Percentiles rank a stretch among this genome's conserved stretches.
Evolutionary conservation across 805 yeast species (phyloP).

Genomic region (Maudiozyma turicensis): DNA sequence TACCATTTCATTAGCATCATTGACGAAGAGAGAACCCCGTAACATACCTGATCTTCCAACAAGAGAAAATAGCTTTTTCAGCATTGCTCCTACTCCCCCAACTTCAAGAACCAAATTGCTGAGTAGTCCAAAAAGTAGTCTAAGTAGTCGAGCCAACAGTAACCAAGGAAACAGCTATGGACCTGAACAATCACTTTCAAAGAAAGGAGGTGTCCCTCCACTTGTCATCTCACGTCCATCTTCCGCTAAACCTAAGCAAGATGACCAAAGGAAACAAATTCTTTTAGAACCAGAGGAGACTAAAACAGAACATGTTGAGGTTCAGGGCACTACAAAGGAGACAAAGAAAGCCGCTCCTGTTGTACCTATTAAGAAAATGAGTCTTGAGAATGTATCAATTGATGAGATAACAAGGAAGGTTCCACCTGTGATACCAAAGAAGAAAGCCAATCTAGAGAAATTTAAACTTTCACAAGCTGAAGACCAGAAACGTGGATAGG

Average conservation of each 20-base stretch:
- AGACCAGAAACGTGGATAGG: no score
- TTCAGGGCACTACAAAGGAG: neutral
- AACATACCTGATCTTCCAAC: neutral
- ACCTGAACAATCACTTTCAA: neutral
- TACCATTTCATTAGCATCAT: neutral
- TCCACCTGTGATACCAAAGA: slow-evolving; percentile 24
- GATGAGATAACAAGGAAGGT: slow-evolving; percentile 7
- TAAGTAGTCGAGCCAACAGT: neutral
- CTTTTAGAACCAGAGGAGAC: neutral
- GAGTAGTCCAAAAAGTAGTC: neutral
- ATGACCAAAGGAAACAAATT: neutral
- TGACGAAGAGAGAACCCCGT: neutral
- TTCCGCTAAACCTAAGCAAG: neutral
- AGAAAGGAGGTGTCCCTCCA: neutral
- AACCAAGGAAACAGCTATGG: neutral
- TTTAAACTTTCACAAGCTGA: neutral
- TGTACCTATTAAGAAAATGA: slow-evolving; percentile 3
- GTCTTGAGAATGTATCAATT: neutral
- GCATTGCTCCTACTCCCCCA: neutral
- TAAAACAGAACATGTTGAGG: neutral
- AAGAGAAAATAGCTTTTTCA: neutral
- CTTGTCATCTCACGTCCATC: neutral
- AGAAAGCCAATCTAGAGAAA: slow-evolving; percentile 11
- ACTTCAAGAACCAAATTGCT: neutral
- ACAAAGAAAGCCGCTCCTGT: slow-evolving; percentile 2